A percentile compares a stretch with the other conserved stretches of the same genome.
Evolutionary conservation across 176 grass and related monocot genomes (phyloP).

Genomic region (Poa pratensis): DNA sequence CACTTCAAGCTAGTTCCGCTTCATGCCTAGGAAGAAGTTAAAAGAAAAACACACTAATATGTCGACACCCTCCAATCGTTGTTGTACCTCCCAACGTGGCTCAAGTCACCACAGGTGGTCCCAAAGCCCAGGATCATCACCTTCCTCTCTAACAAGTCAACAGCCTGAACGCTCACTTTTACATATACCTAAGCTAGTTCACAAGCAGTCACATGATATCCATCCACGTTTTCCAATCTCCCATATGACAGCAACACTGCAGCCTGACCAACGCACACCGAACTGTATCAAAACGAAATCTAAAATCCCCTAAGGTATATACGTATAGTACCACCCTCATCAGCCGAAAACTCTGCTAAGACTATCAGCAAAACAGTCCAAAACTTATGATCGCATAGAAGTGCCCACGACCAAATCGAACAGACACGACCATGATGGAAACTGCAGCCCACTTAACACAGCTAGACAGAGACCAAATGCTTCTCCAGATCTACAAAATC

Average conservation of each 20-base stretch:
- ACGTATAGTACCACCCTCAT: too few relatives aligned
- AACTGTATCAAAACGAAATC: too few relatives aligned
- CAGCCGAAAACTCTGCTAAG: not conserved
- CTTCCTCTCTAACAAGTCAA: not conserved
- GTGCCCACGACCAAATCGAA: not conserved
- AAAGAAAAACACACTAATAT: not conserved
- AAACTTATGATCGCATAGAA: not conserved
- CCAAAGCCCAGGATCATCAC: not conserved
- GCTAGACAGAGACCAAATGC: not conserved
- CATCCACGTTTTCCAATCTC: not conserved
- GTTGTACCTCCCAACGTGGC: not conserved
- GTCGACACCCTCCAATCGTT: not conserved
- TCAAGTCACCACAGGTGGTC: not conserved
- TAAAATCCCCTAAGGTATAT: not conserved
- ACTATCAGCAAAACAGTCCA: not conserved
- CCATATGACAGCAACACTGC: not conserved
- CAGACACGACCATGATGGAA: not conserved
- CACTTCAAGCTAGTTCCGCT: not conserved
- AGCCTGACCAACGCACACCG: not conserved
- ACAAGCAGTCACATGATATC: not conserved
- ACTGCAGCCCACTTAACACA: not conserved
- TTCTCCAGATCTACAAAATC: slow-evolving; percentile 31
- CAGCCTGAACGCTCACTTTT: not conserved
- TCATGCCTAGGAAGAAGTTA: not conserved
- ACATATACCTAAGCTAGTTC: not conserved